Evolutionary conservation across 495 filamentous ascomycete genomes (phyloP).

Genomic region (Patellaria atrata): DNA sequence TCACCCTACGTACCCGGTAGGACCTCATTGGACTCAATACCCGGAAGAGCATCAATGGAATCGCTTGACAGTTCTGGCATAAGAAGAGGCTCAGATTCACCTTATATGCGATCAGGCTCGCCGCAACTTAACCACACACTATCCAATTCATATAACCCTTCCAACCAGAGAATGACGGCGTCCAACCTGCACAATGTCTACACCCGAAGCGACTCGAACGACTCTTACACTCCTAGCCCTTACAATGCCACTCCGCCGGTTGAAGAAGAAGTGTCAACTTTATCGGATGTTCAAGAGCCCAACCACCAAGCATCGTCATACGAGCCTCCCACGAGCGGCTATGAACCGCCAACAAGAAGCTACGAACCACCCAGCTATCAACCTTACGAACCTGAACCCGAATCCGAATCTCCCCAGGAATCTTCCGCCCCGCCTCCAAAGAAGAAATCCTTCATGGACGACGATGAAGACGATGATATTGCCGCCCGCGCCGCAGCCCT

Average conservation of each 20-base stretch:
- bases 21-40: constrained; percentile 16
- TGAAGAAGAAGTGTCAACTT: no score
- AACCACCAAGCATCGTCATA: constrained; percentile 29
- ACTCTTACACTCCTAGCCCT: no score
- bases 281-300: no score
- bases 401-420: constrained; percentile 27
- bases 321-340: constrained; percentile 36
- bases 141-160: constrained; percentile 11
- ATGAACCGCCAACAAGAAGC: constrained; percentile 31
- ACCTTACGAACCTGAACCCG: constrained; percentile 34
- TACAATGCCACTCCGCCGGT: no score
- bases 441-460: constrained; percentile 68
- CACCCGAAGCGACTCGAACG: no score
- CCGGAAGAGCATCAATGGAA: constrained; percentile 14
- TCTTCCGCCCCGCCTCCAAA: constrained; percentile 37
- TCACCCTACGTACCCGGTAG: constrained; percentile 3
- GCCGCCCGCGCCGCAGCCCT: constrained; percentile 36
- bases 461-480: constrained; percentile 52
- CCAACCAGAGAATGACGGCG: constrained; percentile 9
- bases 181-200: constrained; percentile 16
- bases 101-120: constrained; percentile 12
- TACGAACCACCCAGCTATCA: constrained; percentile 25
- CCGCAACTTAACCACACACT: no score
- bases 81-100: constrained; percentile 5
- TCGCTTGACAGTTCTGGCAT: constrained; percentile 10